Base-by-base conservation (phyloP, 2,329 filamentous ascomycete genomes). In the Hymenoscyphus infarciens region DNA sequence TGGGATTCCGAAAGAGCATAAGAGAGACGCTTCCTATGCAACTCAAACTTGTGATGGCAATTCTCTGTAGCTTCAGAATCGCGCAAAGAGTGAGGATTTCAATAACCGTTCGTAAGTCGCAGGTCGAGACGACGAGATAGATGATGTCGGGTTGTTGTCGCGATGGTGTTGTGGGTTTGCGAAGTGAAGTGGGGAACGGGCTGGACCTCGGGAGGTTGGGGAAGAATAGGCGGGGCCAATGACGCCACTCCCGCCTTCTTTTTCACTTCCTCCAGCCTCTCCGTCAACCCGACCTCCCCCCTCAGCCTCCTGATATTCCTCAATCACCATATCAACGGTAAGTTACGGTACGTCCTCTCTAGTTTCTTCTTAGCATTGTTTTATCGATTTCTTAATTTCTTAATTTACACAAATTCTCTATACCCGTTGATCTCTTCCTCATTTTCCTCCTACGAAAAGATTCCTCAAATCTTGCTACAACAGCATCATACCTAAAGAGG, bases 271-370 rank as follows among this genome's bases (percentile, higher is more conserved):
- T 45, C 45, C 45, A 52, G 10, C 45, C 45, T 52, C 45, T 52
- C 3, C 45, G 22, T 52, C 45, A 25, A 25, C 19, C 45, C 13
- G n/a, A n/a, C 35, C 49, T 29, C 42, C 25, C n/a, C 22, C 31
- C 35, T 60, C 59, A 60, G 42, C 59, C 59, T 60, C 59, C 52
- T 55, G n/a, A 29, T 54, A 60, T 52, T 55, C 45, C 16, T 10
- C n/a, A 25, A 29, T n/a, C 29, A 56, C 25, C 42, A 55, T 61
- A 49, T 61, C 53, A 55, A 57, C 53, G 49, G 53, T 61, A 57
- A 53, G 59, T 49, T 16, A 33, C 33, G 22, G 22, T 25, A 19
- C 1, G 15, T 15, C n/a, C 10, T 13, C 3, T 6, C 5, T 3
- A 61, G 29, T 25, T 31, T 22, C 52, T 61, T 31, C 15, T 61